Conservation (phyloP, 306 rosid species). For the Pueraria montana region DNA sequence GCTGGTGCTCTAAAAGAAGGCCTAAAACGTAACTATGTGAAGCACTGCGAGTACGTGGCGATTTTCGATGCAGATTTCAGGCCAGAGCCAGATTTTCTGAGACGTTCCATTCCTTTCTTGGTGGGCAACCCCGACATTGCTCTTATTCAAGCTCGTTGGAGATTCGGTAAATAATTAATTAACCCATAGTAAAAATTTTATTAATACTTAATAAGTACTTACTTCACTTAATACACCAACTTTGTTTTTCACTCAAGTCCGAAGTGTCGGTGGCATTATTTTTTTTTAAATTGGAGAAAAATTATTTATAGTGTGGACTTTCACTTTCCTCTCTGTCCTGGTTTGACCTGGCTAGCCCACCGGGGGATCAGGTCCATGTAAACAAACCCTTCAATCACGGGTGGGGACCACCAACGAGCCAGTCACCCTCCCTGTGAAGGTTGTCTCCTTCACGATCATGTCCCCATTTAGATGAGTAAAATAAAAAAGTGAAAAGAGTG, state of each 20-base stretch:
- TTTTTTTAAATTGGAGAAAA: neutral
- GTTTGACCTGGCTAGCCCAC: constrained; percentile 42
- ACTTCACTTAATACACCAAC: constrained; percentile 25
- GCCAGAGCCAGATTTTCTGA: constrained; percentile 90
- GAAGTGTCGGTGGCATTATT: constrained; percentile 72
- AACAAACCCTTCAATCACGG: constrained; percentile 70
- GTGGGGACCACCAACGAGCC: constrained; percentile 48
- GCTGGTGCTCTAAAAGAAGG: constrained; percentile 99
- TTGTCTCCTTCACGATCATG: constrained; percentile 40
- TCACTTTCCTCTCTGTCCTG: constrained; percentile 34
- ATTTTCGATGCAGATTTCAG: constrained; percentile 96
- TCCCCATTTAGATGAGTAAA: constrained; percentile 15
- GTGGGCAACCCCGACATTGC: constrained; percentile 85
- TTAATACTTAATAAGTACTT: neutral
- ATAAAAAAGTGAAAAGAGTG: neutral
- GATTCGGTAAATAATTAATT: constrained; percentile 71
- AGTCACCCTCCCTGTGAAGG: neutral
- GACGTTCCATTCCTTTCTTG: constrained; percentile 91
- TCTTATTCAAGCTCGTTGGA: constrained; percentile 97
- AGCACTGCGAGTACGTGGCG: constrained; percentile 90
- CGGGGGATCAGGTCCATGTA: constrained; percentile 49
- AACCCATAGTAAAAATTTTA: neutral
- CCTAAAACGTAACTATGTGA: constrained; percentile 84
- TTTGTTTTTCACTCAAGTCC: neutral
- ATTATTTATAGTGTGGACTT: constrained; percentile 33